phyloP scores from a whole-genome alignment of 2,329 filamentous ascomycete species.

The Ophiostoma sp. region DNA sequence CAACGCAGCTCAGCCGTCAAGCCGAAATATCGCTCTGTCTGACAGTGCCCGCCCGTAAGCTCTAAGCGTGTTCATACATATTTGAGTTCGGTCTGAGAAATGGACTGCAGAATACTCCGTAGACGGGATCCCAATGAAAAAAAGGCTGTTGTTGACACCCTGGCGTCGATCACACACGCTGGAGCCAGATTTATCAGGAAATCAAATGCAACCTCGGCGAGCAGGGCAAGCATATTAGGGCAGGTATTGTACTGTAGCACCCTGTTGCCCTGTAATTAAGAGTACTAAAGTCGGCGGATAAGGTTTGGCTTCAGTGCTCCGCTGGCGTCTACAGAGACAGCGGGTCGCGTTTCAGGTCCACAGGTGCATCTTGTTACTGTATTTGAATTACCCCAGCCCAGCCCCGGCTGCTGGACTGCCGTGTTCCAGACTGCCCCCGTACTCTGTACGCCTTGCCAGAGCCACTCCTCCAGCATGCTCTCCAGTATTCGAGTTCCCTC shows the following conservation, averaged over 20 bases:
- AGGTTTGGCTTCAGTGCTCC: constrained; percentile 1
- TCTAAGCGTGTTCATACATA: background rate
- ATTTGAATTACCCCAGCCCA: background rate
- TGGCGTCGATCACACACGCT: background rate
- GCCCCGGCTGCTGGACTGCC: constrained; percentile 18
- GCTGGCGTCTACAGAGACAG: background rate
- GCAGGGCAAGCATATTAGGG: background rate
- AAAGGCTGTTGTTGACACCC: background rate
- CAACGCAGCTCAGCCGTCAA: background rate
- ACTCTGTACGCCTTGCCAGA: background rate
- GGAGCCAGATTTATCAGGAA: constrained; percentile 3
- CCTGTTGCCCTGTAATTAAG: background rate
- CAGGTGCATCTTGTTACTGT: no score
- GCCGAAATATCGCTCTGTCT: background rate
- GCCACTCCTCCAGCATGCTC: background rate
- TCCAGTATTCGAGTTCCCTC: background rate
- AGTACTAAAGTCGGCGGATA: background rate
- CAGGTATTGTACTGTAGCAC: background rate
- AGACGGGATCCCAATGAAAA: background rate
- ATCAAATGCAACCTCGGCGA: background rate
- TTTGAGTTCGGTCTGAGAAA: background rate
- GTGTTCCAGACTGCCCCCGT: constrained; percentile 20
- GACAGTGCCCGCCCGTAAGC: background rate
- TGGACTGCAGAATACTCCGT: background rate
- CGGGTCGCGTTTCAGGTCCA: background rate